phyloP scores from a whole-genome alignment of 2,329 filamentous ascomycete genomes.

The Colletotrichum costaricense region DNA sequence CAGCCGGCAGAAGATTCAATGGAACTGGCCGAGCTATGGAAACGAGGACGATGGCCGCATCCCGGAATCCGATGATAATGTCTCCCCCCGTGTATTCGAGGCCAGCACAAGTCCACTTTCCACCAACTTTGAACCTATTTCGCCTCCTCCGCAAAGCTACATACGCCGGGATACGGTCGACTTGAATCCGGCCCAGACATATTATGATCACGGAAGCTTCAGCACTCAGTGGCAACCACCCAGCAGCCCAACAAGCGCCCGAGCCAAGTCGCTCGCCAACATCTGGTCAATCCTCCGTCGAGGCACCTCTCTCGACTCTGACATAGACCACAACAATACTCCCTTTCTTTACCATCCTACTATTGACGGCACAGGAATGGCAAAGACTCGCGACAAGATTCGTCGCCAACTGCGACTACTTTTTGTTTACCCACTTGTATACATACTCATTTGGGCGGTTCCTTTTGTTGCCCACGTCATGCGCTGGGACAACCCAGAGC shows the following conservation, averaged over 20 bases:
- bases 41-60: slow-evolving; percentile 21
- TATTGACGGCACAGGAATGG: slow-evolving; percentile 43
- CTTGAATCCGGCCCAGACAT: background rate
- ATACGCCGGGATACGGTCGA: slow-evolving; percentile 31
- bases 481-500: slow-evolving; percentile 57
- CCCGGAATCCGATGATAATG: slow-evolving; percentile 8
- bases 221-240: slow-evolving; percentile 27
- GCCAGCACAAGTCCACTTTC: slow-evolving; percentile 23
- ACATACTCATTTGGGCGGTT: slow-evolving; percentile 77
- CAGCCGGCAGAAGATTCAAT: slow-evolving; percentile 31
- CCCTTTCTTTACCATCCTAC: slow-evolving; percentile 35
- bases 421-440: slow-evolving; percentile 81
- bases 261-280: slow-evolving; percentile 40
- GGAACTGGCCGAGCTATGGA: slow-evolving; percentile 35
- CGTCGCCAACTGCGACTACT: slow-evolving; percentile 76
- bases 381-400: slow-evolving; percentile 64
- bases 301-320: slow-evolving; percentile 31
- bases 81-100: background rate
- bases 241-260: slow-evolving; percentile 28
- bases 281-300: slow-evolving; percentile 40
- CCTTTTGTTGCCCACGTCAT: slow-evolving; percentile 76
- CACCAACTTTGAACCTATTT: slow-evolving; percentile 27
- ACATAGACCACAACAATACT: slow-evolving; percentile 24
- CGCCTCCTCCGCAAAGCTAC: slow-evolving; percentile 30
- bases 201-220: slow-evolving; percentile 5